Percentiles rank a stretch among this genome's conserved stretches.
These are phyloP conservation scores for Pyrenochaeta sp. DNA, from an alignment of 2,329 filamentous ascomycete species.

Conservation along the genomic window DNA sequence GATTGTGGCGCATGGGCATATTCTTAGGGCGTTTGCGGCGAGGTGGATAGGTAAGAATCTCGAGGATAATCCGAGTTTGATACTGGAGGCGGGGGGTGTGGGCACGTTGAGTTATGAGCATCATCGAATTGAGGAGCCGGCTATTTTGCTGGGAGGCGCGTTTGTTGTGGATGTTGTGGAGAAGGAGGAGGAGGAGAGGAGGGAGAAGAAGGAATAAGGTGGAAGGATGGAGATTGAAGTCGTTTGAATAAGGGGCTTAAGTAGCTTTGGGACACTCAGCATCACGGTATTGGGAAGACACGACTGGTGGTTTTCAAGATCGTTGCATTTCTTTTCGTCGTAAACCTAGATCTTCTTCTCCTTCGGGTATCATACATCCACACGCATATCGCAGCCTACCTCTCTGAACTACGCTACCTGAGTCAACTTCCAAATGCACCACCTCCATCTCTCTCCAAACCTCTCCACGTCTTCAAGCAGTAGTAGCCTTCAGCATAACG, in stretches of 20 bases:
- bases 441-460: not conserved
- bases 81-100: constrained; percentile 73
- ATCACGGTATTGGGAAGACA: no score
- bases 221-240: no score
- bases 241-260: no score
- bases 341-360: not conserved
- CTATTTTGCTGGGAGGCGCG: constrained; percentile 60
- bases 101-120: constrained; percentile 63
- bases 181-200: constrained; percentile 42
- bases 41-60: constrained; percentile 81
- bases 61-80: constrained; percentile 76
- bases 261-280: not conserved
- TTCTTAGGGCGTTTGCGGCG: constrained; percentile 86
- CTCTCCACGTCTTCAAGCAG: not conserved
- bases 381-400: not conserved
- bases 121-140: constrained; percentile 58
- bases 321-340: not conserved
- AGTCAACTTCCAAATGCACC: not conserved
- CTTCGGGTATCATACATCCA: not conserved
- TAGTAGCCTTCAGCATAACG: constrained; percentile 2
- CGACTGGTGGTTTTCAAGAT: not conserved
- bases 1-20: constrained; percentile 89
- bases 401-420: no score
- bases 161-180: constrained; percentile 61
- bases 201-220: not conserved